Percentiles rank a stretch among this genome's conserved stretches.
Evolutionary conservation across 345 rosid genomes (phyloP).

Genomic region (Psidium guajava): DNA sequence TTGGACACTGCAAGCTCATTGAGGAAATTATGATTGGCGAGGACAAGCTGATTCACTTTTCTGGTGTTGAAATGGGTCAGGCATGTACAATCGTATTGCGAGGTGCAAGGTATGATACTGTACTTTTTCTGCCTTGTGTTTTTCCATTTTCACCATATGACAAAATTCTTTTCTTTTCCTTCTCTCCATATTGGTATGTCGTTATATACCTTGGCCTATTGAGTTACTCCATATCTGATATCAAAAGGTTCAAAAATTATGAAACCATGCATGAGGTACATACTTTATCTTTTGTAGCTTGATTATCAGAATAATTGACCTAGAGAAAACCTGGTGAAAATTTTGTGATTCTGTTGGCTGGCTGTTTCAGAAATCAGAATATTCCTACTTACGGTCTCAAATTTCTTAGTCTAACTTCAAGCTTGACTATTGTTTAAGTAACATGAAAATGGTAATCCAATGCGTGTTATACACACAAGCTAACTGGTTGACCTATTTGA

Average conservation of each 20-base stretch:
- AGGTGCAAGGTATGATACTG: slow-evolving; percentile 64
- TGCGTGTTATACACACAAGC: background rate
- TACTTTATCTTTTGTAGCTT: background rate
- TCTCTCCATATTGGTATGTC: background rate
- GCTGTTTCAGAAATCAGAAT: background rate
- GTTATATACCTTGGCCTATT: background rate
- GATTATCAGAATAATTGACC: background rate
- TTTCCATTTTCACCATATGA: background rate
- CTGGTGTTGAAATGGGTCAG: slow-evolving; percentile 95
- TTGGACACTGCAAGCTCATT: slow-evolving; percentile 88
- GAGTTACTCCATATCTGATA: background rate
- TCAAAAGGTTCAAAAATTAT: background rate
- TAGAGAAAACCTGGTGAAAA: background rate
- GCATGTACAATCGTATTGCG: slow-evolving; percentile 90
- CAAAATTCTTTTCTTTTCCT: background rate
- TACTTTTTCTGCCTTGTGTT: background rate
- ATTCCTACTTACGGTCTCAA: background rate
- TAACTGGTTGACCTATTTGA: background rate
- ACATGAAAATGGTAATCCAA: background rate
- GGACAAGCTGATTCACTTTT: slow-evolving; percentile 92
- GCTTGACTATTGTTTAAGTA: background rate
- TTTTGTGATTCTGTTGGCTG: background rate
- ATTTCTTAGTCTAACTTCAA: background rate
- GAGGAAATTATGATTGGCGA: slow-evolving; percentile 99
- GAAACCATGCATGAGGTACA: background rate